phyloP scores from a whole-genome alignment of 2,329 filamentous ascomycete species.

The Microcera coccophila region DNA sequence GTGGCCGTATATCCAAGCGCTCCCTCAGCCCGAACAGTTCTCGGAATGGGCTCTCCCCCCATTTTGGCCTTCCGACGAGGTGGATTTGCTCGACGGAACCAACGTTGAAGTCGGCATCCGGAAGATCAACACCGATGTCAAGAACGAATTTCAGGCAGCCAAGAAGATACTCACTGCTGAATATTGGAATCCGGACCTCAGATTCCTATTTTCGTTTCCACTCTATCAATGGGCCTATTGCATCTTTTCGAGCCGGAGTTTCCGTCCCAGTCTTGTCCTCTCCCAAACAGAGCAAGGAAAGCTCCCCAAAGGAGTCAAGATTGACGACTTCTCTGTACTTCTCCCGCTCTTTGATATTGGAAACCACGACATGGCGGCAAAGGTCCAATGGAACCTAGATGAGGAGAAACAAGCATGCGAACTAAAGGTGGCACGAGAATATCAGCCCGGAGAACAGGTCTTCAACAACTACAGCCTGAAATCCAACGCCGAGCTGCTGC shows the following conservation, averaged over 20 bases:
- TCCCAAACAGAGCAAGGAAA: constrained; percentile 27
- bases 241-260: constrained; percentile 63
- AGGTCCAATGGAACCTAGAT: constrained; percentile 56
- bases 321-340: constrained; percentile 63
- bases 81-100: constrained; percentile 53
- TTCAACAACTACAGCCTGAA: constrained; percentile 72
- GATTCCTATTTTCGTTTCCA: constrained; percentile 38
- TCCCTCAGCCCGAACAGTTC: constrained; percentile 58
- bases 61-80: constrained; percentile 60
- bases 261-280: constrained; percentile 57
- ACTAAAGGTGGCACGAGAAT: constrained; percentile 40
- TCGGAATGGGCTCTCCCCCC: constrained; percentile 54
- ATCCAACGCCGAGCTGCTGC: constrained; percentile 66
- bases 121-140: constrained; percentile 46
- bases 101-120: constrained; percentile 47
- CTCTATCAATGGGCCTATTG: constrained; percentile 63
- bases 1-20: constrained; percentile 62
- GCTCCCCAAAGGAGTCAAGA: constrained; percentile 30
- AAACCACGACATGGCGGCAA: constrained; percentile 63
- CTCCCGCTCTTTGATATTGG: constrained; percentile 68
- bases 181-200: constrained; percentile 24
- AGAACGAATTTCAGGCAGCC: constrained; percentile 44
- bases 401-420: constrained; percentile 37
- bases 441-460: constrained; percentile 52
- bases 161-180: constrained; percentile 32